Evolutionary conservation across 345 rosid species (phyloP).

Genomic region (Brassica carinata): DNA sequence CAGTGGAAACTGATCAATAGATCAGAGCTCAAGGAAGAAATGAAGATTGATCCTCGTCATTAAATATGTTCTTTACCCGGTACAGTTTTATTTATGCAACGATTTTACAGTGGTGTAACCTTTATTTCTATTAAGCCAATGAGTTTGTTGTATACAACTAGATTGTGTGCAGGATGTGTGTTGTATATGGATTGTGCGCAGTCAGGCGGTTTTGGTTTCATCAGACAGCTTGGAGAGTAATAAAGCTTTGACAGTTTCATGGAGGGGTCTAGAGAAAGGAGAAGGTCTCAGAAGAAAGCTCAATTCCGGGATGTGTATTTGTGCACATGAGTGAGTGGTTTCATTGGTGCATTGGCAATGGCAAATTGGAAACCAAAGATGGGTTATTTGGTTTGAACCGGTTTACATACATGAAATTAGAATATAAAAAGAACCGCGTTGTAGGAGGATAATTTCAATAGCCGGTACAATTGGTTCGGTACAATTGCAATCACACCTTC

Average conservation of each 20-base stretch:
- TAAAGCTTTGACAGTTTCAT: slow-evolving; percentile 68
- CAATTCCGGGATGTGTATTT: too few relatives aligned
- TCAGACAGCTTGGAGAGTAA: slow-evolving; percentile 76
- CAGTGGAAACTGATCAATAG: slow-evolving; percentile 85
- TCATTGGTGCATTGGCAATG: slow-evolving; percentile 52
- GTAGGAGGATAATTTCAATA: background rate
- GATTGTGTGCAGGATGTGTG: slow-evolving; percentile 62
- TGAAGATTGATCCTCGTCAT: slow-evolving; percentile 64
- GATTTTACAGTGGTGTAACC: background rate
- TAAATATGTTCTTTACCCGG: slow-evolving; percentile 84
- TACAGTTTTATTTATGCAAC: slow-evolving; percentile 17
- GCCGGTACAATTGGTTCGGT: slow-evolving; percentile 14
- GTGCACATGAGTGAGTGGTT: slow-evolving; percentile 38
- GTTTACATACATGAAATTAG: background rate
- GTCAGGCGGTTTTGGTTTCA: slow-evolving; percentile 79
- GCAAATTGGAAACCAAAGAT: slow-evolving; percentile 26
- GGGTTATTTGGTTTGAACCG: background rate
- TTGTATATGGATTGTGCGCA: slow-evolving; percentile 34
- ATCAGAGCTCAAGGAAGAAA: slow-evolving; percentile 78
- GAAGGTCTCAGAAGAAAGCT: background rate
- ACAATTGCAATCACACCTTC: background rate
- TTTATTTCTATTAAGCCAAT: background rate
- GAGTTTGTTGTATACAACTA: slow-evolving; percentile 1
- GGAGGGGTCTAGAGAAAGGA: slow-evolving; percentile 77
- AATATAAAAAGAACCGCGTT: slow-evolving; percentile 2